These are phyloP conservation scores for Durio zibethinus DNA, from an alignment of 345 rosid genomes.

Conservation along the genomic window DNA sequence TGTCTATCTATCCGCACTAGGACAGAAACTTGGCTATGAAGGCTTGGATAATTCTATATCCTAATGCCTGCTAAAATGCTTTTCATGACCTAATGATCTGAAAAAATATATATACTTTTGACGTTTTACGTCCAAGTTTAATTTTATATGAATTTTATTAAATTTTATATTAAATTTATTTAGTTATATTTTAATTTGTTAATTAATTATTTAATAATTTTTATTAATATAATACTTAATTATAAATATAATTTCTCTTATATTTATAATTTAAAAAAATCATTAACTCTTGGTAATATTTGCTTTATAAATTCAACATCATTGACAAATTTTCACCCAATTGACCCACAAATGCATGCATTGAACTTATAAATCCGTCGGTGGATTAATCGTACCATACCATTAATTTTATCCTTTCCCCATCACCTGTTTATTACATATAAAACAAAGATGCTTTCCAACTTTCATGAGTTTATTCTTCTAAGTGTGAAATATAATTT, in stretches of 20 bases:
- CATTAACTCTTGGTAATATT: neutral
- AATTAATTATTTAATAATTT: too few relatives aligned
- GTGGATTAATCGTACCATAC: constrained; percentile 27
- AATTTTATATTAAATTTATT: too few relatives aligned
- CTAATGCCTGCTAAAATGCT: constrained; percentile 1
- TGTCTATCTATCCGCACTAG: constrained; percentile 13
- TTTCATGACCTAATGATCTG: neutral
- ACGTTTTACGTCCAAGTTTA: too few relatives aligned
- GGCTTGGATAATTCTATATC: constrained; percentile 21
- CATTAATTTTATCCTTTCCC: constrained; percentile 11
- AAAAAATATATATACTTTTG: neutral
- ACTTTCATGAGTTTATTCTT: neutral
- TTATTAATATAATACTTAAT: too few relatives aligned
- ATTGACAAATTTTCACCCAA: neutral
- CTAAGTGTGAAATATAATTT: too few relatives aligned
- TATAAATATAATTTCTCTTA: too few relatives aligned
- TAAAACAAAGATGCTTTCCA: neutral
- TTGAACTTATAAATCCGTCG: constrained; percentile 29
- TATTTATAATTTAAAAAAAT: too few relatives aligned
- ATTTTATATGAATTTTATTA: too few relatives aligned
- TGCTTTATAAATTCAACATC: constrained; percentile 6
- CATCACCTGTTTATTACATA: constrained; percentile 10
- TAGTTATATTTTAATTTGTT: too few relatives aligned
- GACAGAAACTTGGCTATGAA: constrained; percentile 20
- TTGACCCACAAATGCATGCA: constrained; percentile 26